Evolutionary conservation across 2,329 filamentous ascomycete species (phyloP).

Genomic region (Gyromitra esculenta): DNA sequence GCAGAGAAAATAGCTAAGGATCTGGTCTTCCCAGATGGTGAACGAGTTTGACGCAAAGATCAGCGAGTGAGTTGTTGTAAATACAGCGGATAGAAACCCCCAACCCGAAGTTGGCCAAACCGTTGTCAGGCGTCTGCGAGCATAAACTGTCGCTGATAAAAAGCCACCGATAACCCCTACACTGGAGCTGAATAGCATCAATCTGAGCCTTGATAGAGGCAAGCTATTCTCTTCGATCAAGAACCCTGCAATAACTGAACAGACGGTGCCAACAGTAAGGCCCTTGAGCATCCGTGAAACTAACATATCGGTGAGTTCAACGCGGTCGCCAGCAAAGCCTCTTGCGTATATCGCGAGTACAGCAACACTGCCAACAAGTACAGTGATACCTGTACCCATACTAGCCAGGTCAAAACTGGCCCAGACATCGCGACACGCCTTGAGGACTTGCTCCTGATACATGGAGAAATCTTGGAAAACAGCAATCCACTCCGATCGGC

Average conservation of each 20-base stretch:
- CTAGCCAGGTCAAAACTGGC: conserved; percentile 87
- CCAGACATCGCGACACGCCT: conserved; percentile 85
- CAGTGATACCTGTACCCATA: conserved; percentile 81
- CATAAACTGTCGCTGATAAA: conserved; percentile 61
- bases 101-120: conserved; percentile 80
- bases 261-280: conserved; percentile 61
- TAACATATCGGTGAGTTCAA: conserved; percentile 66
- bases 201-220: conserved; percentile 59
- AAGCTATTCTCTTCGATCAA: conserved; percentile 18
- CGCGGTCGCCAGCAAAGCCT: conserved; percentile 66
- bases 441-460: conserved; percentile 82
- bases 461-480: conserved; percentile 70
- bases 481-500: conserved; percentile 59
- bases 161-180: conserved; percentile 63
- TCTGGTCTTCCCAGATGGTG: conserved; percentile 98
- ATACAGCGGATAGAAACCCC: conserved; percentile 84
- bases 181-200: conserved; percentile 61
- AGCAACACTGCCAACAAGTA: conserved; percentile 74
- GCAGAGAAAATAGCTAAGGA: conserved; percentile 87
- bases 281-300: conserved; percentile 66
- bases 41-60: conserved; percentile 98
- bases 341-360: conserved; percentile 78
- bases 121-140: conserved; percentile 61
- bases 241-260: conserved; percentile 40
- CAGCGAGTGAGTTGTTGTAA: conserved; percentile 85